Percentiles rank a stretch among this genome's conserved stretches.
Evolutionary conservation across 345 rosid species (phyloP).

Genomic region (Aquilaria yunnanensis): DNA sequence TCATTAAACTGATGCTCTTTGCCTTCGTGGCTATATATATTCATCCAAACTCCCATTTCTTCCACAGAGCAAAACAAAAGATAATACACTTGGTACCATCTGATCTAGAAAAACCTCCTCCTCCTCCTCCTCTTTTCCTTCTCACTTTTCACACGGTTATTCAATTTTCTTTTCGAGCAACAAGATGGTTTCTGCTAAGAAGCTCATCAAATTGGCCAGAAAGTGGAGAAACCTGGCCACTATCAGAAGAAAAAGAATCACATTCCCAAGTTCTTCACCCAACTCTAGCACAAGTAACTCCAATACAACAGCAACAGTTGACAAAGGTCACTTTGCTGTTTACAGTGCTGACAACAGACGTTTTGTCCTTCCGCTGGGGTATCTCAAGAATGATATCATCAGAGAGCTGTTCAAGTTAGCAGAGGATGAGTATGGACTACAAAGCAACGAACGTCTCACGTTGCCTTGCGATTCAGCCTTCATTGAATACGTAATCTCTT

Average conservation of each 20-base stretch:
- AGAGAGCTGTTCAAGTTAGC: constrained; percentile 19
- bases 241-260: constrained; percentile 12
- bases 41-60: not conserved
- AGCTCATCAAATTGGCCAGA: constrained; percentile 27
- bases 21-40: not conserved
- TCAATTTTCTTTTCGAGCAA: not conserved
- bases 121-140: not conserved
- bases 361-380: constrained; percentile 10
- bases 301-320: constrained; percentile 14
- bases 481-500: constrained; percentile 16
- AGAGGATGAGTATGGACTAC: constrained; percentile 28
- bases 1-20: not conserved
- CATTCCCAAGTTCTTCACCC: not conserved
- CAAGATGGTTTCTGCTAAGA: constrained; percentile 21
- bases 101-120: not conserved
- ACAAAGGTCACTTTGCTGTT: constrained; percentile 10
- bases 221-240: constrained; percentile 20
- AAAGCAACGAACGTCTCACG: constrained; percentile 19
- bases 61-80: not conserved
- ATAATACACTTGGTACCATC: not conserved
- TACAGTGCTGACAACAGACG: constrained; percentile 10
- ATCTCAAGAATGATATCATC: constrained; percentile 7
- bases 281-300: not conserved
- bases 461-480: constrained; percentile 24
- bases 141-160: not conserved